These are phyloP conservation scores for Hippophae gyantsensis DNA, from an alignment of 306 rosid genomes.

Conservation along the genomic window DNA sequence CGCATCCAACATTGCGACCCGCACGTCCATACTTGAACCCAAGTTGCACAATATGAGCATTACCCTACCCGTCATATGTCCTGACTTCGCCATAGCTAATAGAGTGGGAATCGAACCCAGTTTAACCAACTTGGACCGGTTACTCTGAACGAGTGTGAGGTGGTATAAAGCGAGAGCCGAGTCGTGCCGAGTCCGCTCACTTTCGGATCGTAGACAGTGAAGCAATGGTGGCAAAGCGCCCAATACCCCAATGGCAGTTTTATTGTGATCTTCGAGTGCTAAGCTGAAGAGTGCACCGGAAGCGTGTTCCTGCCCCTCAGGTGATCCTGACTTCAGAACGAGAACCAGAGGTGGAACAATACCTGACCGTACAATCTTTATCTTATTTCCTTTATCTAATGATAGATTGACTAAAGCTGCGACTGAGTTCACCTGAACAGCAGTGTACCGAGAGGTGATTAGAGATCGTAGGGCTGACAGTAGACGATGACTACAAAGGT, in stretches of 20 bases:
- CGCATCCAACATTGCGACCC: conserved; percentile 67
- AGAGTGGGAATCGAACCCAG: conserved; percentile 53
- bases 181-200: conserved; percentile 76
- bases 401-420: conserved; percentile 78
- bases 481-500: conserved; percentile 39
- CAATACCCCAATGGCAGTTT: conserved; percentile 73
- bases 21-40: conserved; percentile 50
- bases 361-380: conserved; percentile 89
- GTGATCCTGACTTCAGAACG: conserved; percentile 47
- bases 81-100: conserved; percentile 44
- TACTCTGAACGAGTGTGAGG: conserved; percentile 61
- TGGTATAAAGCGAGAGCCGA: conserved; percentile 74
- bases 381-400: conserved; percentile 49
- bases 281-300: conserved; percentile 75
- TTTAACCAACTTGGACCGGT: conserved; percentile 62
- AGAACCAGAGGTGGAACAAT: conserved; percentile 68
- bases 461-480: conserved; percentile 42
- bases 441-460: conserved; percentile 35
- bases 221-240: conserved; percentile 74
- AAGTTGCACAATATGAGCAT: conserved; percentile 43
- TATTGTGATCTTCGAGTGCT: conserved; percentile 61
- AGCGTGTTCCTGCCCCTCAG: conserved; percentile 82
- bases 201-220: conserved; percentile 43
- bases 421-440: conserved; percentile 57
- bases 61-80: conserved; percentile 46